A percentile compares a stretch with the other conserved stretches of the same genome.
phyloP scores from a whole-genome alignment of 495 filamentous ascomycete genomes.

The Annulohypoxylon maeteangense region DNA sequence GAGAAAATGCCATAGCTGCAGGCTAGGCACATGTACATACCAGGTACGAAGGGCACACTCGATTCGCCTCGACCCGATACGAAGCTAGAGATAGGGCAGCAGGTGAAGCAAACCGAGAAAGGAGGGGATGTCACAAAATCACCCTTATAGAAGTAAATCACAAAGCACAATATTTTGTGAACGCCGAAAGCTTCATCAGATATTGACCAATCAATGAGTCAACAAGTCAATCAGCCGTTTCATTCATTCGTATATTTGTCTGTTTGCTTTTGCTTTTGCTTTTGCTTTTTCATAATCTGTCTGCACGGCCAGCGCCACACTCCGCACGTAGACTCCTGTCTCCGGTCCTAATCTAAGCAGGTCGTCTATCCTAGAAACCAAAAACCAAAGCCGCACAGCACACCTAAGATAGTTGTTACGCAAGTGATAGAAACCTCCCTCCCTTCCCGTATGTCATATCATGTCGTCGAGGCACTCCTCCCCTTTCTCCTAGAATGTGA shows the following conservation, averaged over 20 bases:
- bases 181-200: neutral
- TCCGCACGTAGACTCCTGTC: neutral
- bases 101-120: neutral
- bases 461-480: neutral
- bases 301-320: constrained; percentile 17
- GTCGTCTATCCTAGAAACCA: constrained; percentile 29
- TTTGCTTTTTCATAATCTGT: neutral
- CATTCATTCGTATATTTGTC: neutral
- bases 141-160: neutral
- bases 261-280: neutral
- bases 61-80: neutral
- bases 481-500: neutral
- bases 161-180: neutral
- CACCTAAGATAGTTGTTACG: neutral
- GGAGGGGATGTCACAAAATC: neutral
- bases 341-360: constrained; percentile 7
- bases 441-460: neutral
- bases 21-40: constrained; percentile 45
- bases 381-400: neutral
- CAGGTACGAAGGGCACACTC: constrained; percentile 20
- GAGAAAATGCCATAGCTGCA: neutral
- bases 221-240: neutral
- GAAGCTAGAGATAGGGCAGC: neutral
- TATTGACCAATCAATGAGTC: constrained; percentile 7
- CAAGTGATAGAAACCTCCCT: neutral